Evolutionary conservation across 768 basidiomycete species (phyloP).

Genomic region (Filobasidium wieringae): DNA sequence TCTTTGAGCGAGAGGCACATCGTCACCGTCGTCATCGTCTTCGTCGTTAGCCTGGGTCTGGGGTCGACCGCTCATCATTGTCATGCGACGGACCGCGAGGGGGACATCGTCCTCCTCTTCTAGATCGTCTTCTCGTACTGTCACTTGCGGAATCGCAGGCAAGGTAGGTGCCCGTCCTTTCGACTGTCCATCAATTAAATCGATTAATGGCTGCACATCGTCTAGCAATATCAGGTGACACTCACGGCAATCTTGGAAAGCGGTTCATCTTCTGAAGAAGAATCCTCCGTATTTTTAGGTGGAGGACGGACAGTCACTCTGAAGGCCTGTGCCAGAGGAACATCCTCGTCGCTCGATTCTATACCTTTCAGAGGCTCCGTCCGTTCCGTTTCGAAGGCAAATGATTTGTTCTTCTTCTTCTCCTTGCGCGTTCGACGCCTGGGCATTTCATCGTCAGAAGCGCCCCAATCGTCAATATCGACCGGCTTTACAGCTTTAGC

Average conservation of each 20-base stretch:
- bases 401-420: constrained; percentile 2
- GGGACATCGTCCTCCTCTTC: constrained; percentile 35
- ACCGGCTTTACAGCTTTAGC: constrained; percentile 14
- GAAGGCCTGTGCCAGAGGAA: constrained; percentile 28
- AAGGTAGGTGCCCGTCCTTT: not conserved
- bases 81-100: constrained; percentile 20
- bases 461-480: constrained; percentile 18
- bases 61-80: not conserved
- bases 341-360: constrained; percentile 21
- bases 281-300: not conserved
- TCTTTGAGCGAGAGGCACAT: constrained; percentile 32
- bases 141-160: not conserved
- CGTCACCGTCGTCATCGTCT: constrained; percentile 14
- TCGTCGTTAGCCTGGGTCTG: not conserved
- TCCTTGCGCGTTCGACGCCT: not conserved
- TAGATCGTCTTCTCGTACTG: constrained; percentile 2
- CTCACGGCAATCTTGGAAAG: constrained; percentile 1
- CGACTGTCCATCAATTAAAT: not conserved
- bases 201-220: not conserved
- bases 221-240: not conserved
- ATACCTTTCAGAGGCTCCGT: too few species aligned
- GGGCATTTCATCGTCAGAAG: constrained; percentile 10
- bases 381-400: not conserved
- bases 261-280: constrained; percentile 15
- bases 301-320: not conserved